phyloP scores from a whole-genome alignment of 805 yeast species.

The Nakazawaea ernobii region DNA sequence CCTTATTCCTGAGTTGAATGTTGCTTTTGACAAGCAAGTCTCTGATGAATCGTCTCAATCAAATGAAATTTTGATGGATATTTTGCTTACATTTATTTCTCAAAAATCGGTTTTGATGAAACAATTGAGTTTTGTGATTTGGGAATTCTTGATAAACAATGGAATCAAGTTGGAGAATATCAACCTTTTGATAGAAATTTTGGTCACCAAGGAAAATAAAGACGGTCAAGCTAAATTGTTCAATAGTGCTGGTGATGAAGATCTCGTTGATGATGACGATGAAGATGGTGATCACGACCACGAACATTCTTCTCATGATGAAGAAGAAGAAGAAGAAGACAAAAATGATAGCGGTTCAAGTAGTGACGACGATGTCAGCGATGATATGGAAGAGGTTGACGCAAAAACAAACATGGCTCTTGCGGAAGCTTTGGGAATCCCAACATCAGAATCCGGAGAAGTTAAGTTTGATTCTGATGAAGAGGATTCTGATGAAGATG shows the following conservation, averaged over 20 bases:
- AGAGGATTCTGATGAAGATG: slow-evolving; percentile 37
- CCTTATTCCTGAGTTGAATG: slow-evolving; percentile 65
- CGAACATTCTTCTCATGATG: slow-evolving; percentile 30
- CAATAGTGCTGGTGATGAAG: slow-evolving; percentile 49
- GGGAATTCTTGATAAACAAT: slow-evolving; percentile 45
- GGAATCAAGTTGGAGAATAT: slow-evolving; percentile 37
- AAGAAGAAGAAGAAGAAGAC: slow-evolving; percentile 38
- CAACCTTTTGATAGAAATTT: slow-evolving; percentile 45
- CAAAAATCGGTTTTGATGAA: slow-evolving; percentile 54
- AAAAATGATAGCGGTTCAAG: slow-evolving; percentile 22
- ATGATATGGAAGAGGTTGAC: slow-evolving; percentile 32
- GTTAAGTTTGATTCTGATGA: slow-evolving; percentile 36
- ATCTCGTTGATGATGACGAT: slow-evolving; percentile 25
- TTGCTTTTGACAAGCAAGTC: slow-evolving; percentile 44
- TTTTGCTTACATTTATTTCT: slow-evolving; percentile 50
- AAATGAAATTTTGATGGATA: slow-evolving; percentile 32
- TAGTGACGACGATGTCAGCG: slow-evolving; percentile 36
- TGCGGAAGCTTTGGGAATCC: slow-evolving; percentile 68
- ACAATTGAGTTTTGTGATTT: slow-evolving; percentile 42
- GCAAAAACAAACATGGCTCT: slow-evolving; percentile 54
- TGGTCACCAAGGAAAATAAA: slow-evolving; percentile 66
- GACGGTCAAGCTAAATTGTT: slow-evolving; percentile 76
- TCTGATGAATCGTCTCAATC: slow-evolving; percentile 32
- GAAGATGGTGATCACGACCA: slow-evolving; percentile 30
- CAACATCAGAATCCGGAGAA: slow-evolving; percentile 37